Base-by-base conservation (phyloP, 371 early-diverging fungal genomes). In the Nosema muscidifuracis region DNA sequence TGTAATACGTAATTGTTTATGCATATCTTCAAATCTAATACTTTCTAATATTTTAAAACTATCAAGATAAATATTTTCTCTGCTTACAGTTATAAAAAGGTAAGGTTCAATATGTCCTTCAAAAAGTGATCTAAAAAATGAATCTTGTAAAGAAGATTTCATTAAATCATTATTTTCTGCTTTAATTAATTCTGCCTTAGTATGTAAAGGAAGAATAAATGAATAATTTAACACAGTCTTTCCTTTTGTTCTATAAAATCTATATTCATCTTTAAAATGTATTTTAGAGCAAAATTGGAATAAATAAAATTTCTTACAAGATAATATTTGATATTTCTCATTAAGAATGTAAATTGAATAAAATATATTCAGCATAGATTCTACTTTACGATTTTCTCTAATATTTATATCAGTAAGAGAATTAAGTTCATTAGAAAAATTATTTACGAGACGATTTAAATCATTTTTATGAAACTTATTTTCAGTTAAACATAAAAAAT, bases 121-220 rank as follows among this genome's bases (percentile, higher is more conserved):
- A 80, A 82, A 84, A 24, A 84, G 36, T 22, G 82, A 74, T 55
- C 78, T 66, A 62, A 84, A 84, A 67, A 84, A 84, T 1, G 82
- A 47, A 40, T 82, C 84, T 47, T 84, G 82, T 33, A 84, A 51
- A 15, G 66, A 68, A 10, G 60, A 47, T 64, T 81, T 82, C 80
- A 82, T 79, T 34, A 60, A 57, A 60, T 82, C 82, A 16, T 68
- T 69, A 60, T 79, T 84, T 65, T 79, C 78, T 1, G 44, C 61
- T 63, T 84, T 80, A 22, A 84, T 73, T 0, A 82, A 44, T 31
- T 84, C 82, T 42, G 81, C 72, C 44, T 84, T 84, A 15, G 68
- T 67, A 20, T 71, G 24, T 40, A 83, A 47, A n/a, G 82, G 82
- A n/a, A 83, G 44, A 50, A 78, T 77, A 63, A 78, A 80, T 0